Percentiles rank a stretch among this genome's conserved stretches.
These are phyloP conservation scores for Hypoxylon perforatum DNA, from an alignment of 495 filamentous ascomycete genomes.

Conservation along the genomic window DNA sequence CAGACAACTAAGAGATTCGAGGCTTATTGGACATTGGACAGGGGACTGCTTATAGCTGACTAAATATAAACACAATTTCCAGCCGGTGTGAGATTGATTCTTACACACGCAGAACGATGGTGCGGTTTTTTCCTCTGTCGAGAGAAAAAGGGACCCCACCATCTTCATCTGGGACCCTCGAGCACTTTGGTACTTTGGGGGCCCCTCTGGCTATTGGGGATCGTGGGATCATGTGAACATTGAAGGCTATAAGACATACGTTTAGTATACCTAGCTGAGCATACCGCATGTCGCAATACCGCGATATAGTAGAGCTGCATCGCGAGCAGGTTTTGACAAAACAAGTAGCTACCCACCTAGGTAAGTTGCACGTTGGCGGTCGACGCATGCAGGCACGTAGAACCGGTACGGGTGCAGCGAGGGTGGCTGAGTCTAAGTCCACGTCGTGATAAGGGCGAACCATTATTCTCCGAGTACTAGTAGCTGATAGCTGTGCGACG, in stretches of 20 bases:
- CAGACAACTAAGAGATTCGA: constrained; percentile 10
- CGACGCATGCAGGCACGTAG: constrained; percentile 19
- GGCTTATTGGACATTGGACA: constrained; percentile 39
- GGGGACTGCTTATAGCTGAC: constrained; percentile 36
- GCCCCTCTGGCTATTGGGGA: no score
- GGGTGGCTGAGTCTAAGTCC: constrained; percentile 14
- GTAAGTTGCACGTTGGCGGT: constrained; percentile 19
- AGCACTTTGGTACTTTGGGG: no score
- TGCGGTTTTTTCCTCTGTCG: constrained; percentile 17
- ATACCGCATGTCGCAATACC: background rate
- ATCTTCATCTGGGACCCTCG: constrained; percentile 7
- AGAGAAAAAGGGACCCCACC: constrained; percentile 28
- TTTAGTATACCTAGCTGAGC: constrained; percentile 4
- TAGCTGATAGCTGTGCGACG: constrained; percentile 29
- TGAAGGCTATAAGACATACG: constrained; percentile 19
- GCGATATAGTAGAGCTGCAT: constrained; percentile 3
- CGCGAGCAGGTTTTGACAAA: constrained; percentile 14
- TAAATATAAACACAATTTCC: constrained; percentile 37
- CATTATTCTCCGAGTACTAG: constrained; percentile 6
- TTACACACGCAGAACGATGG: constrained; percentile 24
- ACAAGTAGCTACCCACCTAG: constrained; percentile 26
- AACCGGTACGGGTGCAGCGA: background rate
- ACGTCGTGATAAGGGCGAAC: constrained; percentile 8
- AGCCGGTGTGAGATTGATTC: constrained; percentile 46
- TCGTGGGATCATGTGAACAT: constrained; percentile 41